Base-by-base conservation (phyloP, 495 filamentous ascomycete genomes). In the Achaetomiella virescens region DNA sequence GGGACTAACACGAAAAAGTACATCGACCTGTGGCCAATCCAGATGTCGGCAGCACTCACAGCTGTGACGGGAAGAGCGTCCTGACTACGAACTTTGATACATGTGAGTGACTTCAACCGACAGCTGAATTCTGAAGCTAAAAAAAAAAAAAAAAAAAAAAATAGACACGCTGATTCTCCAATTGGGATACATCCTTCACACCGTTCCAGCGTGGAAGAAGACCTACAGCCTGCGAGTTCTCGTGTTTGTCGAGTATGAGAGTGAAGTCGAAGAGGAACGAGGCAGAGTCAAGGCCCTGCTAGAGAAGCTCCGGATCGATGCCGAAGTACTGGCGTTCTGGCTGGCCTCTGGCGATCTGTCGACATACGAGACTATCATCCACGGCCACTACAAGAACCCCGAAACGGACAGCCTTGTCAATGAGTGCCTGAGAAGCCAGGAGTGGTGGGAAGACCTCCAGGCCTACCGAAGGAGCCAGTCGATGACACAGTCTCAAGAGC, bases 41-140 rank as follows among this genome's bases (percentile, higher is more conserved):
- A 84, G 54, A 84, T 84, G 81, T 89, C 88, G 11, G 89, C 90
- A 29, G 88, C 90, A 56, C 80, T 93, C 42, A 72, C 76, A 2
- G 77, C 84, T 11, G n/a, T n/a, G 83, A 81, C 12, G 72, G 71
- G 12, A 81, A 85, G 58, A 91, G 84, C 62, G 79, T 92, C 17
- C 65, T 89, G 43, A 95, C 90, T 3, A 93, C 90, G 1, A 95
- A 95, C 60, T 95, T 95, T 68, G 90, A 95, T 63, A 95, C 89
- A 9, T 95, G 77, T 78, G 52, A 70, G 76, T 65, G 2, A 8
- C 21, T 11, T 12, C 7, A 6, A 17, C 1, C 25, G 2, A 18
- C 17, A 0, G 6, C 27, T 40, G 6, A 43, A 3, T 2, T 10
- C 22, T 14, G 1, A 45, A 40, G n/a, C 64, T 69, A 40, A 63